Evolutionary conservation across 2,329 filamentous ascomycete genomes (phyloP).

Genomic region (Microdochium nivale): DNA sequence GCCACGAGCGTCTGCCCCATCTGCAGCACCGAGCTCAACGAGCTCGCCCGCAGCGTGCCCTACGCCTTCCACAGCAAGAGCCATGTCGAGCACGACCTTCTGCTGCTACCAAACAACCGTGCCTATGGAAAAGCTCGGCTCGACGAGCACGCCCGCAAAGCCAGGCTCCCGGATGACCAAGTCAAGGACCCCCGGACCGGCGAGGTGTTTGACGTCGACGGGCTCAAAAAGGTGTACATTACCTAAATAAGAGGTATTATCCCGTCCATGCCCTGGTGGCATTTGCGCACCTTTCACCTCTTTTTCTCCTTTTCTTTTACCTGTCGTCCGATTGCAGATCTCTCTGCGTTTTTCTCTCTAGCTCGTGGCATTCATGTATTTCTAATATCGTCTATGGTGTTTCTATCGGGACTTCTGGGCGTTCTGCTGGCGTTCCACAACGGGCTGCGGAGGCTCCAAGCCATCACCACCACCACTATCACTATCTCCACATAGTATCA

Average conservation of each 20-base stretch:
- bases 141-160: conserved; percentile 69
- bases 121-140: conserved; percentile 74
- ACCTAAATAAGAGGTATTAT: conserved; percentile 50
- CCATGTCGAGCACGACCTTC: conserved; percentile 78
- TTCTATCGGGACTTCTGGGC: too few relatives aligned
- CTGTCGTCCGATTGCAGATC: too few relatives aligned
- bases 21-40: conserved; percentile 90
- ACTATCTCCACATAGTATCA: too few relatives aligned
- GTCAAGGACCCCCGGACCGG: conserved; percentile 75
- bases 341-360: too few relatives aligned
- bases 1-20: conserved; percentile 73
- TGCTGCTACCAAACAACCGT: conserved; percentile 78
- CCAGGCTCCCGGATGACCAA: conserved; percentile 55
- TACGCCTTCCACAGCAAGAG: conserved; percentile 95
- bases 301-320: too few relatives aligned
- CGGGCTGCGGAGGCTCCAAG: too few relatives aligned
- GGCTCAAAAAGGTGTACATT: conserved; percentile 84
- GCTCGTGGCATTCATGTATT: too few relatives aligned
- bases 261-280: too few relatives aligned
- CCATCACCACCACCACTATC: too few relatives aligned
- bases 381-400: too few relatives aligned
- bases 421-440: too few relatives aligned
- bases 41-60: conserved; percentile 77
- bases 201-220: conserved; percentile 51
- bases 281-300: too few relatives aligned